A percentile compares a stretch with the other conserved stretches of the same genome.
phyloP scores from a whole-genome alignment of 768 basidiomycete species.

The Harrya chromipes region DNA sequence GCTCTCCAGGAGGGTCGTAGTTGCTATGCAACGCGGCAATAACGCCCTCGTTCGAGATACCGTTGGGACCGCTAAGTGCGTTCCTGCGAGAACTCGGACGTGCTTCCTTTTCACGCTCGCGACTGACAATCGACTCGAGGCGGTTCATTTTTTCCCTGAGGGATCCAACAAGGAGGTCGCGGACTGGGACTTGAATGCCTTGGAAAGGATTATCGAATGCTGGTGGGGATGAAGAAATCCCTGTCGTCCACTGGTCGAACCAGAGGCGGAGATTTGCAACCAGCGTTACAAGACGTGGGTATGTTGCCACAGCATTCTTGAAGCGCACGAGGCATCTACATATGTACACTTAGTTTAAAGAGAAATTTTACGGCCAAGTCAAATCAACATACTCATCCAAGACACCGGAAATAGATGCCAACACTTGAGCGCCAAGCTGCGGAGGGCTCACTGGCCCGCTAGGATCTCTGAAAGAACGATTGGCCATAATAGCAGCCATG shows the following conservation, averaged over 20 bases:
- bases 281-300: slow-evolving; percentile 42
- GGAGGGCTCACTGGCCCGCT: neutral
- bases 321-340: slow-evolving; percentile 54
- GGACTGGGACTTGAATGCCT: slow-evolving; percentile 23
- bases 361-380: slow-evolving; percentile 16
- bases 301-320: slow-evolving; percentile 48
- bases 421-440: slow-evolving; percentile 39
- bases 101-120: slow-evolving; percentile 42
- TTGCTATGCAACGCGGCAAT: slow-evolving; percentile 36
- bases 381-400: slow-evolving; percentile 47
- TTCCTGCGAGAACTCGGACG: slow-evolving; percentile 16
- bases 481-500: slow-evolving; percentile 33
- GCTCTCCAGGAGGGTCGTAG: slow-evolving; percentile 56
- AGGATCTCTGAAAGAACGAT: slow-evolving; percentile 35
- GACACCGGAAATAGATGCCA: slow-evolving; percentile 45
- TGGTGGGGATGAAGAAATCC: slow-evolving; percentile 36
- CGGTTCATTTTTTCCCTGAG: slow-evolving; percentile 33
- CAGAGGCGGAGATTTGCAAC: slow-evolving; percentile 44
- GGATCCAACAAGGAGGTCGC: slow-evolving; percentile 34
- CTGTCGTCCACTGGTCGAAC: slow-evolving; percentile 46
- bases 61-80: neutral
- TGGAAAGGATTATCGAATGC: slow-evolving; percentile 47
- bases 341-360: neutral
- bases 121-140: slow-evolving; percentile 44
- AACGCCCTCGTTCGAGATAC: slow-evolving; percentile 33